Conservation (phyloP, 2,329 filamentous ascomycete genomes). For the Penicillium sp. region DNA sequence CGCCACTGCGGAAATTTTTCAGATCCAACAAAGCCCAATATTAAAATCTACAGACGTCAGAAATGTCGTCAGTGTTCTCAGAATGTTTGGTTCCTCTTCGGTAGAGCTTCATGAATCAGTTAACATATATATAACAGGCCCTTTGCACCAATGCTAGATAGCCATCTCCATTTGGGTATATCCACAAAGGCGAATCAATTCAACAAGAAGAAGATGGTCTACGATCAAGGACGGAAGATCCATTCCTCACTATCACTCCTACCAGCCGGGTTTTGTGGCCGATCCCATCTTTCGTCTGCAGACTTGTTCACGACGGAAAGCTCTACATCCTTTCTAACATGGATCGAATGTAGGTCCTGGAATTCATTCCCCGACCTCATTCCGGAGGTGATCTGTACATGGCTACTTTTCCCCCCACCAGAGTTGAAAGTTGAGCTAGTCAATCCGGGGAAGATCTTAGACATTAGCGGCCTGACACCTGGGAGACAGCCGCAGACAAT, state of each 20-base stretch:
- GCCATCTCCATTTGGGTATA: neutral
- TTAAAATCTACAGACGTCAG: neutral
- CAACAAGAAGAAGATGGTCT: neutral
- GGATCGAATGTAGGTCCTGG: constrained; percentile 8
- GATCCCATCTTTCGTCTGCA: neutral
- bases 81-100: neutral
- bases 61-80: neutral
- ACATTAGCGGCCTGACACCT: constrained; percentile 9
- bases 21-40: neutral
- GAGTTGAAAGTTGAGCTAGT: constrained; percentile 6
- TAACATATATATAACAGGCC: neutral
- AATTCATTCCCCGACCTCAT: neutral
- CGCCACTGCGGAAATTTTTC: neutral
- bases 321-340: constrained; percentile 13
- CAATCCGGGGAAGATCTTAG: constrained; percentile 10
- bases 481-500: constrained; percentile 11
- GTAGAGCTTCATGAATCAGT: neutral
- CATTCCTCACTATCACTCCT: constrained; percentile 14
- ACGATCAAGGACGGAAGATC: constrained; percentile 9
- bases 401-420: neutral
- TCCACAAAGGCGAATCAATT: neutral
- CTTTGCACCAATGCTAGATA: neutral
- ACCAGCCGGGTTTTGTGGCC: neutral
- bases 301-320: constrained; percentile 1
- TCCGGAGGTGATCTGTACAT: neutral